Conservation (phyloP, 1,284 basidiomycete genomes). For the Irpex lacteus region DNA sequence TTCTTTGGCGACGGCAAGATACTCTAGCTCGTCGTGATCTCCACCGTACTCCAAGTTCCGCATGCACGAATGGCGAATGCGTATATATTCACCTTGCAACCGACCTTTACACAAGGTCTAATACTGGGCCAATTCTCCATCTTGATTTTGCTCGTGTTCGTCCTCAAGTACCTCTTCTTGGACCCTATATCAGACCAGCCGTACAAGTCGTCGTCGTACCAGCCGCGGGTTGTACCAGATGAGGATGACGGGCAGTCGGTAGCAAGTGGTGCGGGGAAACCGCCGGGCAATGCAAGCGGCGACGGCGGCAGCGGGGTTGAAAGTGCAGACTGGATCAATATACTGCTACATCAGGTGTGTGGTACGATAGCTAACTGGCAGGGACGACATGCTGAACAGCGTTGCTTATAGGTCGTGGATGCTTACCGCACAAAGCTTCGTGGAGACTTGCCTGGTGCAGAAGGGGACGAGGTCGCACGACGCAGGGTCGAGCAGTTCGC, state of each 20-base stretch:
- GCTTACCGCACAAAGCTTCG: conserved; percentile 72
- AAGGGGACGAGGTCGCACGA: conserved; percentile 73
- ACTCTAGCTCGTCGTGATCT: background rate
- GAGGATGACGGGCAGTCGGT: conserved; percentile 13
- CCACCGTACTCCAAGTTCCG: background rate
- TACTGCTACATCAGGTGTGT: conserved; percentile 62
- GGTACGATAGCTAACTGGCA: background rate
- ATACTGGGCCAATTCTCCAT: conserved; percentile 79
- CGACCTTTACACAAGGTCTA: conserved; percentile 82
- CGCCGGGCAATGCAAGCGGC: background rate
- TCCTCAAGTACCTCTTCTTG: conserved; percentile 82
- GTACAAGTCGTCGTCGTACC: conserved; percentile 54
- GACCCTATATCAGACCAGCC: conserved; percentile 55
- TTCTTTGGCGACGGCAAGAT: background rate
- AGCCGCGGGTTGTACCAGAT: conserved; percentile 45
- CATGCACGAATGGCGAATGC: conserved; percentile 47
- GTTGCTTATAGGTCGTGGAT: conserved; percentile 50
- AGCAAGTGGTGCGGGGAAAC: conserved; percentile 4
- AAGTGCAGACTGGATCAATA: conserved; percentile 77
- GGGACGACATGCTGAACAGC: too few relatives aligned
- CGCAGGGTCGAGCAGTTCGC: conserved; percentile 67
- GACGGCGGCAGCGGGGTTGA: conserved; percentile 33
- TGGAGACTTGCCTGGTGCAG: conserved; percentile 53
- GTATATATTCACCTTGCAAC: conserved; percentile 70
- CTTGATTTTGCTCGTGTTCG: conserved; percentile 60